Evolutionary conservation across 2,329 filamentous ascomycete genomes (phyloP), one percentile per base, ranked within the genome.

Genomic region (Reticulascus tulasneorum): DNA sequence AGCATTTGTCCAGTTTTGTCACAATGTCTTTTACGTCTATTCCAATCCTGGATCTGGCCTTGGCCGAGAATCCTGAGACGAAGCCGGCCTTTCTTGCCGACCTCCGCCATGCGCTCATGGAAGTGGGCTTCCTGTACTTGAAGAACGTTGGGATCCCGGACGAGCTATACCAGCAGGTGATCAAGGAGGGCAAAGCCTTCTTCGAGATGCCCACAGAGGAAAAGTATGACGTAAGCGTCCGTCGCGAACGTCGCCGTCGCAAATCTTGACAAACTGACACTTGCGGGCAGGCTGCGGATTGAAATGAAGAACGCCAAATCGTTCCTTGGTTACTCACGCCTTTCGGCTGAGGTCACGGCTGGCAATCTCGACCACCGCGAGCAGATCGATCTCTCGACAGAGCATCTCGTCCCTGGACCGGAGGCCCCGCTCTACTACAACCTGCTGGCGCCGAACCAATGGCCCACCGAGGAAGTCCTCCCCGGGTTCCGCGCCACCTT

Each of bases 91-190:
- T 94, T 51, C 73, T 94, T 0, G 60, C 66, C 1, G 70, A 86
- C 35, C 71, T 94, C 21, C 82, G 84, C 12, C 69, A 84, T 59
- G 86, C 86, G 0, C 65, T 94, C 21, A 76, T 94, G 51, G 84
- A 91, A 56, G 85, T 94, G n/a, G 88, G 88, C 2, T 94, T 94
- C 53, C 60, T 94, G 16, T 94, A 94, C 53, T 75, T 94, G 43
- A 83, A 82, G 54, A 89, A 94, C 53, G 82, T 86, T 3, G 84
- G 83, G 16, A 79, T 91, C 33, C 69, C 82, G 6, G 73, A 82
- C 12, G 66, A 74, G 24, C 63, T 91, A 34, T 79, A 85, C 48
- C 53, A 75, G 17, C 61, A 73, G 43, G 85, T 91, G 18, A 79
- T 87, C 35, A 52, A 63, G 3, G 73, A 88, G 51, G 86, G 84